Base-by-base conservation (phyloP, 148 eudicot genomes). In the Chenopodium quinoa region DNA sequence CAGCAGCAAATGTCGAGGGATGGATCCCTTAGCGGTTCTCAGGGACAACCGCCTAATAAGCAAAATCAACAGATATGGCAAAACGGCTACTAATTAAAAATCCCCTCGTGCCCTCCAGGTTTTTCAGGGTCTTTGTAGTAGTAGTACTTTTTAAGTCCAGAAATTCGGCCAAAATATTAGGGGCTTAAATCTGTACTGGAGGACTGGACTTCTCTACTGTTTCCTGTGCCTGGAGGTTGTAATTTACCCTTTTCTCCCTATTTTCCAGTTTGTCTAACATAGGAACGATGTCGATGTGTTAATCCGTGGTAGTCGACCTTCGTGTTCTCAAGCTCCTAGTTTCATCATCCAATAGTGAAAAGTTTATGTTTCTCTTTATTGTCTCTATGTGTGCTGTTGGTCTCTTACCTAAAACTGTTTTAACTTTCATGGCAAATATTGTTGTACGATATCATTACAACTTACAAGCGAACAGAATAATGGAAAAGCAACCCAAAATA, bases 1-100 rank as follows among this genome's bases (percentile, higher is more conserved):
- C 98, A 91, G 85, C 92, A 88, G 68, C 97, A 91, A 80, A 90
- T 93, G 86, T 82, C 92, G 27, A 87, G 98, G 86, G 98, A 93
- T 14, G 92, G 87, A 8, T 84, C 94, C 73, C 89, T 84, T 32
- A 85, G 86, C 17, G 87, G 90, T 70, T 81, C 93, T 52, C 98
- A 92, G 77, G 93, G 89, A 20, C 95, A 92, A 82, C 91, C 86
- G 80, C 84, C 88, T 2, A 93, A 93, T 2, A 93, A 93, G 90
- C 97, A 90, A 86, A 88, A 90, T 71, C 81, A 95, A 79, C 93
- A 93, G 79, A 34, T 93, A 78, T 92, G 97, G 96, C 94, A 91
- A 85, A 91, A 88, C 87, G 84, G 88, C 87, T 92, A 93, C 93
- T 95, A 84, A 91, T 91, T 67, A 25, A 67, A 64, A 64, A 14